Percentiles rank a stretch among this genome's conserved stretches.
Evolutionary conservation across 2,329 filamentous ascomycete genomes (phyloP).

Genomic region (Trichophyton equinum): DNA sequence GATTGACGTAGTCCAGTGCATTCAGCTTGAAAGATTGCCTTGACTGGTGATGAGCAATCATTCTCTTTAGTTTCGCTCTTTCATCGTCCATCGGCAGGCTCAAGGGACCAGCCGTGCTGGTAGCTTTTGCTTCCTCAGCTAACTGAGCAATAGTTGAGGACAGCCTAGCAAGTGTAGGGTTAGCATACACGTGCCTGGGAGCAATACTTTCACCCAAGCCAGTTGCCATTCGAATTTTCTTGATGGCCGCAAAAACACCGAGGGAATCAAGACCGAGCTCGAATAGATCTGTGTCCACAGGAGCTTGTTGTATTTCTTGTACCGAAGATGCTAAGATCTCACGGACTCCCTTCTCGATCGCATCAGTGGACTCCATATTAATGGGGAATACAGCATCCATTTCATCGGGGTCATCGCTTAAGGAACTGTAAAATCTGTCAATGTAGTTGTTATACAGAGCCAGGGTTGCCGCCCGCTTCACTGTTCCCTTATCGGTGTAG

Average conservation of each 20-base stretch:
- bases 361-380: neutral
- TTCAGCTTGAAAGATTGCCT: neutral
- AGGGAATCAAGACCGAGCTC: constrained; percentile 17
- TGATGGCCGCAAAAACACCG: constrained; percentile 2
- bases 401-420: neutral
- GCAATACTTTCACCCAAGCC: constrained; percentile 1
- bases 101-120: neutral
- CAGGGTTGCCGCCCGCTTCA: constrained; percentile 12
- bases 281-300: constrained; percentile 11
- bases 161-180: neutral
- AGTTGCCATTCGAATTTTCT: neutral
- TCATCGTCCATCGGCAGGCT: neutral
- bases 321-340: neutral
- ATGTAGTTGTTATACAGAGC: constrained; percentile 14
- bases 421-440: constrained; percentile 1
- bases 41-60: neutral
- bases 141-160: neutral
- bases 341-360: neutral
- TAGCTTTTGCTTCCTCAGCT: neutral
- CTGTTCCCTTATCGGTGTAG: constrained; percentile 3
- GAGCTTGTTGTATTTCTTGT: neutral
- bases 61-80: neutral
- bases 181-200: neutral
- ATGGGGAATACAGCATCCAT: neutral
- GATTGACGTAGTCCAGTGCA: constrained; percentile 5